Evolutionary conservation across 169 alveolate genomes (phyloP).

Genomic region (Plasmodium knowlesi): DNA sequence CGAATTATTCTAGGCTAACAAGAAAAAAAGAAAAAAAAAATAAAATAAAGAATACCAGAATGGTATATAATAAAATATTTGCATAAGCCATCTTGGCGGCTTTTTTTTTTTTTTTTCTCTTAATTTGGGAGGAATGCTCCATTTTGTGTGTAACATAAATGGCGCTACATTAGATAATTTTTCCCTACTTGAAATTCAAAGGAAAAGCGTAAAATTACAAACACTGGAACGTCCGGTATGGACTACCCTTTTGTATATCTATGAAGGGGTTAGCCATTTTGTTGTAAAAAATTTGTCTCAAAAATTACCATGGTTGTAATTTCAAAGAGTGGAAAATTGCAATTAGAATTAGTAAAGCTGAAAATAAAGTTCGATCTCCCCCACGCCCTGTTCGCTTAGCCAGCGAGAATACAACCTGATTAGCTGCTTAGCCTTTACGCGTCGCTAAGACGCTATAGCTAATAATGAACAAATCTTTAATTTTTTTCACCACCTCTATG

Average conservation of each 20-base stretch:
- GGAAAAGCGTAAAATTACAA: not conserved
- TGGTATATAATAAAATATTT: slow-evolving; percentile 11
- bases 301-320: not conserved
- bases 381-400: not conserved
- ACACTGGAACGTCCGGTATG: not conserved
- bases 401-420: not conserved
- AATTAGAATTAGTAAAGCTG: not conserved
- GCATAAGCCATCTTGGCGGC: not conserved
- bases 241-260: not conserved
- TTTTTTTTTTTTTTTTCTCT: slow-evolving; percentile 13
- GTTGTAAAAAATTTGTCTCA: not conserved
- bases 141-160: slow-evolving; percentile 7
- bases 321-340: not conserved
- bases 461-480: not conserved
- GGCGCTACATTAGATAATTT: not conserved
- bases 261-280: not conserved
- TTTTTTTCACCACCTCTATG: not conserved
- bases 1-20: not conserved
- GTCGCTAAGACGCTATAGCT: not conserved
- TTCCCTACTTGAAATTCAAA: not conserved
- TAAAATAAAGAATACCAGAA: slow-evolving; percentile 19
- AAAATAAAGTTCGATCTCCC: not conserved
- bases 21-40: slow-evolving; percentile 10
- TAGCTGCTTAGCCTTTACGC: not conserved
- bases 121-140: not conserved